Evolutionary conservation across 2,329 filamentous ascomycete genomes (phyloP).

Genomic region (Meredithiella fracta): DNA sequence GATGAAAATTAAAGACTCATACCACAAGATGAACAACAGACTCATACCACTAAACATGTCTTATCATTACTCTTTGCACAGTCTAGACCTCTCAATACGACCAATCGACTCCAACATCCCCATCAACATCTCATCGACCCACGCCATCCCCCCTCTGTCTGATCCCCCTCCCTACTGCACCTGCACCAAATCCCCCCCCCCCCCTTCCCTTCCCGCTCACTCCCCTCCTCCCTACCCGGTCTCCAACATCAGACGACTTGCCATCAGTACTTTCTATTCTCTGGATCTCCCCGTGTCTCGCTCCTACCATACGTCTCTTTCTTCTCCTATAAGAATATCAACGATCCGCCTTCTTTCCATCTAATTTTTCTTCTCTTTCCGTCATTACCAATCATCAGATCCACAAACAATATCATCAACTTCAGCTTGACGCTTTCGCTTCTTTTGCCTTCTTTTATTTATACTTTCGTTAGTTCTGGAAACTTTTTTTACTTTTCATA

Average conservation of each 20-base stretch:
- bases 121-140: no score
- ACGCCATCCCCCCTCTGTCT: not conserved
- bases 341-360: not conserved
- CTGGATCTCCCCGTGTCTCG: no score
- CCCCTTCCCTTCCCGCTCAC: not conserved
- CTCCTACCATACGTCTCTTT: not conserved
- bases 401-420: not conserved
- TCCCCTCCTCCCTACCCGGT: not conserved
- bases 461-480: slow-evolving; percentile 12
- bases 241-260: slow-evolving; percentile 2
- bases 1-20: no score
- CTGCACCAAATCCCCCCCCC: not conserved
- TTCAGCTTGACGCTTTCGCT: slow-evolving; percentile 10
- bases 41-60: no score
- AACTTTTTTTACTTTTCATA: slow-evolving; percentile 7
- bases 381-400: slow-evolving; percentile 9
- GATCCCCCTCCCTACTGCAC: not conserved
- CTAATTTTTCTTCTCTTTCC: not conserved
- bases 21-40: no score
- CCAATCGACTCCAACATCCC: not conserved
- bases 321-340: not conserved
- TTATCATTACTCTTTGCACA: not conserved
- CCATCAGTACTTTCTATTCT: not conserved
- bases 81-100: not conserved
- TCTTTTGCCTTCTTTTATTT: slow-evolving; percentile 6